phyloP scores from a whole-genome alignment of 192 early-diverging fungal species.

The Entophlyctis luteolus region DNA sequence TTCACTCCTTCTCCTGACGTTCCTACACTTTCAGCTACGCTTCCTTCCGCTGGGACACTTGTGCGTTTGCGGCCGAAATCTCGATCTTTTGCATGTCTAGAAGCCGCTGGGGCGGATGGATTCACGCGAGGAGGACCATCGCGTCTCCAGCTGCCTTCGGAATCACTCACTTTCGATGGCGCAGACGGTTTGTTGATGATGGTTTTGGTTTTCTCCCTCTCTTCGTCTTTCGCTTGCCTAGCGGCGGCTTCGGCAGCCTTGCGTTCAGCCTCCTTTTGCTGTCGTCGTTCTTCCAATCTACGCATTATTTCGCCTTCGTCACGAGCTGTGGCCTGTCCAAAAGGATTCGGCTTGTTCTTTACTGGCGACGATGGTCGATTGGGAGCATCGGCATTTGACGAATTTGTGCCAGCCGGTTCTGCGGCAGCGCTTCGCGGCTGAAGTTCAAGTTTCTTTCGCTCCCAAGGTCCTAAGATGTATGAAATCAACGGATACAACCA shows the following conservation, averaged over 20 bases:
- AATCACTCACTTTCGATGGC: not conserved
- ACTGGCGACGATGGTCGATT: not conserved
- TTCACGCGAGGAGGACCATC: constrained; percentile 3
- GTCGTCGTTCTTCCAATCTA: constrained; percentile 48
- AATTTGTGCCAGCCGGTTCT: not conserved
- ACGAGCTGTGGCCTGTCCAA: constrained; percentile 50
- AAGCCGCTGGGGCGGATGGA: not conserved
- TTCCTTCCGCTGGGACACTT: not conserved
- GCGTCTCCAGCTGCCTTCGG: constrained; percentile 11
- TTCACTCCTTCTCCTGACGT: not conserved
- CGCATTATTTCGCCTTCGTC: constrained; percentile 52
- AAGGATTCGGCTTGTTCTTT: constrained; percentile 51
- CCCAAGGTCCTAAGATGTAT: not conserved
- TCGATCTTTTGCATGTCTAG: not conserved
- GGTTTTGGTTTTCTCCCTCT: constrained; percentile 13
- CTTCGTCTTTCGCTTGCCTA: constrained; percentile 25
- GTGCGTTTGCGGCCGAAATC: not conserved
- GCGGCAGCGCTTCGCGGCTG: constrained; percentile 32
- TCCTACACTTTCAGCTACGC: not conserved
- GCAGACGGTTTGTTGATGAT: not conserved
- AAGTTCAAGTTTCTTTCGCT: constrained; percentile 43
- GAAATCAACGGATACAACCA: too few relatives aligned
- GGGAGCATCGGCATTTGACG: not conserved
- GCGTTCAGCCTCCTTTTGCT: constrained; percentile 41
- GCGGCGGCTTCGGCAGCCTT: constrained; percentile 31